Base-by-base conservation (phyloP, 495 filamentous ascomycete species). In the Penicillium samsonianum region DNA sequence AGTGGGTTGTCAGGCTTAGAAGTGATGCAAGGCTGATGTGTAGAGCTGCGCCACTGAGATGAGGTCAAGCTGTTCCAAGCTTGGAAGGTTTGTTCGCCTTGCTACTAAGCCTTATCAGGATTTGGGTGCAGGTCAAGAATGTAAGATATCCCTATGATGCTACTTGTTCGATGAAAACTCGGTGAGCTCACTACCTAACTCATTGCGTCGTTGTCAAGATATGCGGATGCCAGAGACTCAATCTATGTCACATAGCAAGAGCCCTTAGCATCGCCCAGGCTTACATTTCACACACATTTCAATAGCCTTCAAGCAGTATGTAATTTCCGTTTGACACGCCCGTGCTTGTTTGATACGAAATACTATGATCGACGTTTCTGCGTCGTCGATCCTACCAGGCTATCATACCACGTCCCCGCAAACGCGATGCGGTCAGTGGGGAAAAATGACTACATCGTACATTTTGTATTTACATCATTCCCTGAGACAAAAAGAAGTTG, bases 201-300 rank as follows among this genome's bases (percentile, higher is more conserved):
- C n/a, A 17, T 19, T 12, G 10, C 19, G 22, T 10, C 30, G 11
- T 33, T 43, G 40, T 43, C 19, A 41, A n/a, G n/a, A 43, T 12
- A 43, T 43, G 19, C 17, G 5, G 6, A 28, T 46, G 23, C 23
- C 14, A n/a, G 35, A 40, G 7, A 25, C 12, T 14, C 31, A 8
- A 23, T 9, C 4, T 4, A 7, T 26, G 44, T 35, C n/a, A n/a
- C n/a, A n/a, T n/a, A n/a, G 45, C 48, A 45, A 8, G 16, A 17
- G 19, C n/a, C 37, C 49, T 48, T 57, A 11, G 57, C 38, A 41
- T 43, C 30, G 38, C 61, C 46, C 52, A 49, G 61, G 57, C 48
- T 28, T 35, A 22, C 31, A 28, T 23, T 20, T 33, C 30, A 25
- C 31, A 23, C 38, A 22, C 11, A 35, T 17, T 14, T 17, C 22